These are phyloP conservation scores for Vigna mungo DNA, from an alignment of 306 rosid species.

Conservation along the genomic window DNA sequence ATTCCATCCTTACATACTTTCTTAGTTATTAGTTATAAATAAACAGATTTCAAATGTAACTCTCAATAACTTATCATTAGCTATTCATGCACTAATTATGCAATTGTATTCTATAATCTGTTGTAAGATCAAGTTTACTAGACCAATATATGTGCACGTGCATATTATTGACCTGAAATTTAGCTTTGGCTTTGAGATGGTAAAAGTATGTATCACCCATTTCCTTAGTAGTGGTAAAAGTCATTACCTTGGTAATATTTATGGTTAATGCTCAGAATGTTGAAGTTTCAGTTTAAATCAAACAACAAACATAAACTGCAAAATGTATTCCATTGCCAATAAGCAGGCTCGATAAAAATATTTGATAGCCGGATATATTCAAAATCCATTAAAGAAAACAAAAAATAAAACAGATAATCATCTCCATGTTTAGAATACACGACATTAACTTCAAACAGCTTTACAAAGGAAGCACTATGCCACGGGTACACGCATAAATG, in stretches of 20 bases:
- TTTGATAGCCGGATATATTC: constrained; percentile 25
- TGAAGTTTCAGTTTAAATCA: constrained; percentile 29
- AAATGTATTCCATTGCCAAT: constrained; percentile 30
- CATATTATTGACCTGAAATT: constrained; percentile 28
- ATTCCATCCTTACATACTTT: constrained; percentile 16
- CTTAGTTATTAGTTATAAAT: too few species aligned
- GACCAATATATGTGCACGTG: neutral
- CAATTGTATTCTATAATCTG: constrained; percentile 4
- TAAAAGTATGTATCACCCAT: constrained; percentile 26
- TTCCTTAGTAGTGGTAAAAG: constrained; percentile 10
- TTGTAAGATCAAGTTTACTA: constrained; percentile 26
- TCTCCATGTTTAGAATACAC: constrained; percentile 27
- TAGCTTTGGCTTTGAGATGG: constrained; percentile 4
- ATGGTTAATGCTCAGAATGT: neutral
- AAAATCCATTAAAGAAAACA: constrained; percentile 29
- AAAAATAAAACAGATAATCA: constrained; percentile 4
- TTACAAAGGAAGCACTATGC: neutral
- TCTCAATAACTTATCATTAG: neutral
- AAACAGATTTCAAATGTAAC: too few species aligned
- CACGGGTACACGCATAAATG: constrained; percentile 4
- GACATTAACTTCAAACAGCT: constrained; percentile 27
- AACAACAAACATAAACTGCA: constrained; percentile 36
- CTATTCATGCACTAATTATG: constrained; percentile 6
- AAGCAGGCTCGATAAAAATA: constrained; percentile 13
- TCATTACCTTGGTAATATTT: constrained; percentile 12